Base-by-base conservation (phyloP, 163 green algal genomes). In the Chloromonas sp. region DNA sequence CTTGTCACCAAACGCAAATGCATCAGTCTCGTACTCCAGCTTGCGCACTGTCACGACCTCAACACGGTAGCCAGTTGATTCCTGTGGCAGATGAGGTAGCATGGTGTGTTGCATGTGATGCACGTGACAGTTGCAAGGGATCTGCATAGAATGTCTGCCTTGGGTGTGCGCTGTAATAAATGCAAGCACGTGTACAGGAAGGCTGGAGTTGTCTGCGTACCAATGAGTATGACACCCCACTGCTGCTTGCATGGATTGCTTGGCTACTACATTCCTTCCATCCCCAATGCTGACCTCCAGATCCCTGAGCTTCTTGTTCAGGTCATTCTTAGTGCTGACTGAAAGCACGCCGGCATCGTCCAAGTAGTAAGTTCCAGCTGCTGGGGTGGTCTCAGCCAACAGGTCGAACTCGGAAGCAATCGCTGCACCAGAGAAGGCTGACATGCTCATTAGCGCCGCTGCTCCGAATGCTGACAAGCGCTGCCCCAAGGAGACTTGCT, bases 1-100 rank as follows among this genome's bases (percentile, higher is more conserved):
- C 91, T 94, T 95, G 89, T 99, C 97, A 8, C 93, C 94, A 84
- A 99, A 98, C 2, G 94, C 94, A 88, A 98, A 99, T 15, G 95
- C 94, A 88, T 99, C 97, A 60, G 93, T 94, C 91, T 98, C 96
- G 87, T 98, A 97, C 92, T 98, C 95, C 77, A 99, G 93, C 90
- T 97, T 98, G 66, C 96, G 90, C 36, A 98, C 91, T 57, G 96
- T 99, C 57, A 96, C 91, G 0, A 97, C 95, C 87, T 97, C 92
- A 13, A 98, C 71, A 59, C 94, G 91, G 91, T 97, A 98, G 3
- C 95, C 95, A 1, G 95, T 97, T 14, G 92, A 79, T 66, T 78
- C 81, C 81, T 84, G 62, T 13, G 13, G 2, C 13, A 81, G 66
- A 36, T 36, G 36, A 36, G 36, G 36, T 36, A 36, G 36, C 36